Base-by-base conservation (phyloP, 2,329 filamentous ascomycete genomes). In the Herpotrichia juniperi region DNA sequence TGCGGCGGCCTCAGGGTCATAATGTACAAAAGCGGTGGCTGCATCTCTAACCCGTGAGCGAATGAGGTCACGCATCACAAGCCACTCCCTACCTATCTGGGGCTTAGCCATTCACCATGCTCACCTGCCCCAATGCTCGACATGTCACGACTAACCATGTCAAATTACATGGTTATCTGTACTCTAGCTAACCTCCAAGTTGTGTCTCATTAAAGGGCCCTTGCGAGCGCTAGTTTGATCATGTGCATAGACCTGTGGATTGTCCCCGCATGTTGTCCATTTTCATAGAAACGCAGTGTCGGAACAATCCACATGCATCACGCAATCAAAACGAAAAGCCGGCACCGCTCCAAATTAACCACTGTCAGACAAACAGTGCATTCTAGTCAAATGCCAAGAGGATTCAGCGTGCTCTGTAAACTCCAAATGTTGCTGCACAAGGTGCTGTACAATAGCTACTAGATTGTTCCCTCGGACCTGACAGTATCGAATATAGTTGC, bases 1-100 rank as follows among this genome's bases (percentile, higher is more conserved):
- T 34, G 31, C 31, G 58, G 57, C 49, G 62, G 60, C 57, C 61
- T 60, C 57, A 58, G 40, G 48, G 61, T 64, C 65, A 68, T 63
- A 64, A 48, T 62, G 57, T 51, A 58, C 57, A 54, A 60, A 61
- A 40, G 16, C 16, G 9, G 35, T 21, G 12, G 5, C 9, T n/a
- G 16, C 14, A 22, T 40, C 9, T 16, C 46, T 52, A 53, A 42
- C 53, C 39, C 44, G 56, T 58, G 54, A 56, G 53, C 64, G 58
- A 68, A 68, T n/a, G n/a, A n/a, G n/a, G n/a, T 70, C 64, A 69
- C 19, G 6, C n/a, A 34, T 40, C 45, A 39, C 30, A 19, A 10
- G 30, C 50, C 56, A 53, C 61, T n/a, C n/a, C 59, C 58, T 56
- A 52, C 47, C 51, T 37, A 55, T 53, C 45, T 14, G 58, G 47